These are phyloP conservation scores for Polytrichum commune DNA, from an alignment of 225 moss, liverwort and hornwort genomes.

Conservation along the genomic window DNA sequence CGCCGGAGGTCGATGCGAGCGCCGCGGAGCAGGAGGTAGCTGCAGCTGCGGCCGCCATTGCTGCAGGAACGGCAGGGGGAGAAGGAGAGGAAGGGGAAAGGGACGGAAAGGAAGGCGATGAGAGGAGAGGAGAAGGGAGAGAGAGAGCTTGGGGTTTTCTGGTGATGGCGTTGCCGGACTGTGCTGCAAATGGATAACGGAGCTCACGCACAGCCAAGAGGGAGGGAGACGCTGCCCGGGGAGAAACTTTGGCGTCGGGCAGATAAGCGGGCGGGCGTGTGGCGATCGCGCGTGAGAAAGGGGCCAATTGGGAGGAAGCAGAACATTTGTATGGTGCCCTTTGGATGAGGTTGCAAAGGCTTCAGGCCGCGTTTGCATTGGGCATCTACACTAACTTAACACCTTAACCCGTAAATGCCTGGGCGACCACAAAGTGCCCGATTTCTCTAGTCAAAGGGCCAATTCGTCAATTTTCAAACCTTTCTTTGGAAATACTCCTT, in stretches of 20 bases:
- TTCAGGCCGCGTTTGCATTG: too few species aligned
- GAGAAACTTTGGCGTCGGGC: not conserved
- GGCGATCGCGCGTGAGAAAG: too few species aligned
- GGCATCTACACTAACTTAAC: too few species aligned
- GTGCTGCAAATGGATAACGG: constrained; percentile 1
- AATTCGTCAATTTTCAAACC: too few species aligned
- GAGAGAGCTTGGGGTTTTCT: not conserved
- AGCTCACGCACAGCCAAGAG: not conserved
- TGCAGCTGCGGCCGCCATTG: constrained; percentile 26
- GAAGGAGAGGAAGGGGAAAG: not conserved
- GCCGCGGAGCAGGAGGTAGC: constrained; percentile 27
- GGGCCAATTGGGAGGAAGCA: too few species aligned
- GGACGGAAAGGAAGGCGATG: too few species aligned
- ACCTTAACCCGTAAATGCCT: too few species aligned
- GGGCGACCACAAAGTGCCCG: too few species aligned
- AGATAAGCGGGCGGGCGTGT: not conserved
- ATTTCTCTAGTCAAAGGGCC: too few species aligned
- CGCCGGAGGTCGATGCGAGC: constrained; percentile 22
- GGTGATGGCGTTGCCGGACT: not conserved
- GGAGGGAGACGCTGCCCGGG: constrained; percentile 1
- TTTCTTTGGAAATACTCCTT: too few species aligned
- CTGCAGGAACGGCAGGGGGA: not conserved
- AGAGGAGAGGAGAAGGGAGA: not conserved
- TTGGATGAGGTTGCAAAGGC: too few species aligned
- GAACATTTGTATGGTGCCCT: too few species aligned